These are phyloP conservation scores for Gonapodya prolifera DNA, from an alignment of 192 early-diverging fungal species.

Conservation along the genomic window DNA sequence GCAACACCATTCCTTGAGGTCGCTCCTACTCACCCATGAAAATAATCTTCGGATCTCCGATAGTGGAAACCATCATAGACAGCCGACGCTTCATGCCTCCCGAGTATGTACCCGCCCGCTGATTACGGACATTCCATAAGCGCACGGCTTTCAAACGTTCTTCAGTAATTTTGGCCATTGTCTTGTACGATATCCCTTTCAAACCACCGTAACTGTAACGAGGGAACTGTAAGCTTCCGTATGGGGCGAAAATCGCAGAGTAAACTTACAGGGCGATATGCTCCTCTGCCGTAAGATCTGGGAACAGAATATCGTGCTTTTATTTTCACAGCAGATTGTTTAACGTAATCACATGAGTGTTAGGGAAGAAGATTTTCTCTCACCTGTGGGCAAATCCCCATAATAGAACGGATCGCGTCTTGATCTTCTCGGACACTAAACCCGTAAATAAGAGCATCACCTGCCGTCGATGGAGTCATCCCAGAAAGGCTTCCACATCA, in stretches of 20 bases:
- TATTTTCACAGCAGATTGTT: neutral
- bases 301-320: conserved; percentile 60
- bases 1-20: neutral
- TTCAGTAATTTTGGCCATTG: conserved; percentile 39
- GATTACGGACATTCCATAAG: conserved; percentile 49
- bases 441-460: conserved; percentile 57
- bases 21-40: conserved; percentile 43
- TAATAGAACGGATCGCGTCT: conserved; percentile 48
- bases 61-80: conserved; percentile 55
- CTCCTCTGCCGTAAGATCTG: conserved; percentile 58
- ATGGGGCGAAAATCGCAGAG: neutral
- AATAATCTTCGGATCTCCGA: conserved; percentile 56
- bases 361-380: neutral
- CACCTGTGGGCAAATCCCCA: conserved; percentile 63
- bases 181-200: conserved; percentile 47
- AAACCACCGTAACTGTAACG: conserved; percentile 45
- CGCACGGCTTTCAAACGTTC: conserved; percentile 55
- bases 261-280: conserved; percentile 38
- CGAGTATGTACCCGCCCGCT: conserved; percentile 50
- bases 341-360: neutral
- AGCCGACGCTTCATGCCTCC: conserved; percentile 66
- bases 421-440: conserved; percentile 40
- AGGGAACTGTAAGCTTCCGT: neutral
- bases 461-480: conserved; percentile 45
- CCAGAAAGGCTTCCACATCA: conserved; percentile 34